Evolutionary conservation across 2,329 filamentous ascomycete species (phyloP).

Genomic region (Colletotrichum cuscutae): DNA sequence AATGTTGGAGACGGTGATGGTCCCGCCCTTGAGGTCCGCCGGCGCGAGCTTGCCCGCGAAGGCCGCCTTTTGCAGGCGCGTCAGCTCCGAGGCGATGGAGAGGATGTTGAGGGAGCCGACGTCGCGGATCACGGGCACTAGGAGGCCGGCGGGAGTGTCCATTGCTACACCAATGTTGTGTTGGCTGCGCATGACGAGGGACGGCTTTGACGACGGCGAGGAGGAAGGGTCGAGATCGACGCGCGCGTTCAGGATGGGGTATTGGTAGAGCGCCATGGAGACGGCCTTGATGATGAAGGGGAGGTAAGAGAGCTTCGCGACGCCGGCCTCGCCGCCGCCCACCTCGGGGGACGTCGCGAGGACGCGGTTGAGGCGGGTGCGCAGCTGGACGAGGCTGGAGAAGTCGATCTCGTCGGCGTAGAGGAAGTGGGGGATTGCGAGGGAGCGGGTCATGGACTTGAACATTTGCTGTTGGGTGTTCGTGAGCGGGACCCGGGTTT

Average conservation of each 20-base stretch:
- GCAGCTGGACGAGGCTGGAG: slow-evolving; percentile 76
- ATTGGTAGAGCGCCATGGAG: slow-evolving; percentile 82
- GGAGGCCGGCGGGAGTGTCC: slow-evolving; percentile 87
- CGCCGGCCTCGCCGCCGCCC: slow-evolving; percentile 44
- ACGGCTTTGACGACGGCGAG: slow-evolving; percentile 65
- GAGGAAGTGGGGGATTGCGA: slow-evolving; percentile 93
- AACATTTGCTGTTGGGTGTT: slow-evolving; percentile 93
- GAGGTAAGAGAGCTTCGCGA: slow-evolving; percentile 84
- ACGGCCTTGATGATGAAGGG: slow-evolving; percentile 97
- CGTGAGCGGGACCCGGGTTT: slow-evolving; percentile 77
- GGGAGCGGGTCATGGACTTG: slow-evolving; percentile 93
- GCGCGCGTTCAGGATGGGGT: slow-evolving; percentile 88
- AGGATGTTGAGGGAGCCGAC: slow-evolving; percentile 81
- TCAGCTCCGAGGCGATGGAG: slow-evolving; percentile 81
- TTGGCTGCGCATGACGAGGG: slow-evolving; percentile 79
- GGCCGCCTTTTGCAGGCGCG: slow-evolving; percentile 78
- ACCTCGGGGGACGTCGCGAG: slow-evolving; percentile 61
- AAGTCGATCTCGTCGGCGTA: slow-evolving; percentile 93
- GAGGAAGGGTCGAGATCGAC: slow-evolving; percentile 67
- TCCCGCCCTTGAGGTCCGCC: slow-evolving; percentile 83
- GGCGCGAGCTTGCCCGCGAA: slow-evolving; percentile 78
- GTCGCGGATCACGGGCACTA: slow-evolving; percentile 92
- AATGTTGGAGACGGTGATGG: slow-evolving; percentile 96
- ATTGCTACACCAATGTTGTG: slow-evolving; percentile 98
- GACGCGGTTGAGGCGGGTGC: slow-evolving; percentile 78